phyloP scores from a whole-genome alignment of 2,329 filamentous ascomycete genomes.

The Pseudogymnoascus verrucosus region DNA sequence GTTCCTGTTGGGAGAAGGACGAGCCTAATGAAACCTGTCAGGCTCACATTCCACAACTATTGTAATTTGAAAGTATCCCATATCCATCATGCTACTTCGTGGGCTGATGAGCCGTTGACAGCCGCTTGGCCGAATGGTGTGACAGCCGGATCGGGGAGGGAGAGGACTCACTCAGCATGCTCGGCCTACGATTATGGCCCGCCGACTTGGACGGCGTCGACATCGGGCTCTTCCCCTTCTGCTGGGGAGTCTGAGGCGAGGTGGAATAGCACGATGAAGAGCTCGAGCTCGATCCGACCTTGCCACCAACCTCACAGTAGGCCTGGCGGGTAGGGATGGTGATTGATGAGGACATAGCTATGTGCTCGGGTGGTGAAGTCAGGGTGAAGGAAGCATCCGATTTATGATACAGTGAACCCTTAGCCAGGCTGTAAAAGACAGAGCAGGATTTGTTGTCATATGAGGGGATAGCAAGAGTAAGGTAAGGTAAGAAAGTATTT shows the following conservation, averaged over 20 bases:
- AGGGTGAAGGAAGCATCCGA: conserved; percentile 2
- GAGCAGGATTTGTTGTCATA: neutral
- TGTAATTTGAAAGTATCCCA: neutral
- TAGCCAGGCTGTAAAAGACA: neutral
- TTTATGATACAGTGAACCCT: neutral
- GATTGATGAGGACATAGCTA: conserved; percentile 58
- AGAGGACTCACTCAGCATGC: conserved; percentile 48
- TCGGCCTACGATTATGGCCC: conserved; percentile 49
- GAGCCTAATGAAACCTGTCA: conserved; percentile 42
- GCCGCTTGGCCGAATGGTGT: neutral
- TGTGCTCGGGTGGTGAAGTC: conserved; percentile 6
- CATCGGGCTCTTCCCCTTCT: conserved; percentile 31
- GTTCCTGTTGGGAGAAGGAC: conserved; percentile 64
- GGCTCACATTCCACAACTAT: neutral
- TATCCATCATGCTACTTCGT: neutral
- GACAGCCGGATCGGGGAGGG: conserved; percentile 9
- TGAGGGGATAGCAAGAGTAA: neutral
- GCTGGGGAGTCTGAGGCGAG: conserved; percentile 42
- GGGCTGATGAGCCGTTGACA: neutral
- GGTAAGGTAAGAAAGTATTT: neutral
- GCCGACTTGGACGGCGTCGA: conserved; percentile 29
- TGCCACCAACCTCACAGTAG: conserved; percentile 30
- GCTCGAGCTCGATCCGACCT: conserved; percentile 32
- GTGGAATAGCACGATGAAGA: conserved; percentile 50
- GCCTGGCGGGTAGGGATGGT: conserved; percentile 49